A percentile compares a stretch with the other conserved stretches of the same genome.
phyloP scores from a whole-genome alignment of 176 grass and related monocot species.

The Bolboschoenus planiculmis region DNA sequence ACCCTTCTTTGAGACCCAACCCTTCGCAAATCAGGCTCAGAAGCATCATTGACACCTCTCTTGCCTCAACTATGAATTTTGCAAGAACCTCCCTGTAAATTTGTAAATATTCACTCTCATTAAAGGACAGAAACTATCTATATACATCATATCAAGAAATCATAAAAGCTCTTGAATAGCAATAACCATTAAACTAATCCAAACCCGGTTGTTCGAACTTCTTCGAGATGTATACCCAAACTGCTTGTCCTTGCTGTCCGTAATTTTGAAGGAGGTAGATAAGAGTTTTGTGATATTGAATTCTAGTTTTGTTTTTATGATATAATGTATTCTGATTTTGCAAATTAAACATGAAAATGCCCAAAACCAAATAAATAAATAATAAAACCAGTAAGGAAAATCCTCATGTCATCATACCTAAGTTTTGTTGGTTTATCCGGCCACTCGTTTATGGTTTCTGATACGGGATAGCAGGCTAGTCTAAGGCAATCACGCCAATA shows the following conservation, averaged over 20 bases:
- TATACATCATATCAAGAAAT: background rate
- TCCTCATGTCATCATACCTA: conserved; percentile 9
- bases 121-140: background rate
- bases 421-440: conserved; percentile 48
- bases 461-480: conserved; percentile 44
- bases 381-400: background rate
- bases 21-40: conserved; percentile 55
- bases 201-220: background rate
- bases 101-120: background rate
- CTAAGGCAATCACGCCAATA: conserved; percentile 73
- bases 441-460: conserved; percentile 26
- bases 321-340: background rate
- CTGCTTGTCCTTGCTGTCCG: background rate
- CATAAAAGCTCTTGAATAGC: background rate
- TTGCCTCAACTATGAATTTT: conserved; percentile 35
- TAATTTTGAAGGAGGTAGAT: background rate
- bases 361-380: background rate
- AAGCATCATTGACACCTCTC: conserved; percentile 44
- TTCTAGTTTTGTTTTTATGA: background rate
- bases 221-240: background rate
- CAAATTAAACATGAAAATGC: background rate
- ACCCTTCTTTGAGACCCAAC: conserved; percentile 35
- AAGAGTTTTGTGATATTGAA: background rate
- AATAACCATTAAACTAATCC: background rate
- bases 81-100: conserved; percentile 24